Evolutionary conservation across 495 filamentous ascomycete species (phyloP), one percentile per base, ranked within the genome.

Genomic region (Talaromyces trachyspermus): DNA sequence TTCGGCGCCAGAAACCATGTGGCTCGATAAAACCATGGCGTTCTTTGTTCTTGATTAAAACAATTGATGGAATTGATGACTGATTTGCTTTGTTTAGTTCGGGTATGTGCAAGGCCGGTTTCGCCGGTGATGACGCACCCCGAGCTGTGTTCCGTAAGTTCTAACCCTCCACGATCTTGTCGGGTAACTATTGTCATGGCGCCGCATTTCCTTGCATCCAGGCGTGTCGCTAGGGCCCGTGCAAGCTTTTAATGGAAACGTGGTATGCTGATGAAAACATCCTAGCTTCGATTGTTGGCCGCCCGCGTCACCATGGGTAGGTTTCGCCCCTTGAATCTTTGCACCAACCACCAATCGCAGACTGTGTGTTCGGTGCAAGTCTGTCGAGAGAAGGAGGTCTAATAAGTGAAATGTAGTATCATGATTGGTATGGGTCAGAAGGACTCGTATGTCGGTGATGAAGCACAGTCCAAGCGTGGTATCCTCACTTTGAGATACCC

Each of bases 351-450:
- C 36, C 7, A 11, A 18, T 2, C 42, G 46, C 58, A 60, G 43
- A 60, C 51, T 41, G 37, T 14, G 35, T 30, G 20, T 14, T 15
- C 15, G 20, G 14, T n/a, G n/a, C n/a, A n/a, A n/a, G n/a, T n/a
- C n/a, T n/a, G n/a, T n/a, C n/a, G n/a, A 29, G 24, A 43, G 39
- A 39, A 23, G 4, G 20, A 20, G 24, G 14, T 26, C 42, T 46
- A 24, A 46, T 43, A 51, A 79, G 61, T 49, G 50, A 53, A 46
- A 48, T 46, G 33, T 61, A 96, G 92, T 83, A 98, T 98, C 77
- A 98, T 98, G 92, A 98, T 98, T 71, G 92, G 92, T 84, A 97
- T 98, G 92, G 92, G 92, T 62, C 92, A 98, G 77, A 98, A 98
- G 78, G 92, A 98, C 79, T 98, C 92, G 51, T 98, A 98, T 66